phyloP scores from a whole-genome alignment of 1,284 basidiomycete genomes.

The Polyporus tsugae region DNA sequence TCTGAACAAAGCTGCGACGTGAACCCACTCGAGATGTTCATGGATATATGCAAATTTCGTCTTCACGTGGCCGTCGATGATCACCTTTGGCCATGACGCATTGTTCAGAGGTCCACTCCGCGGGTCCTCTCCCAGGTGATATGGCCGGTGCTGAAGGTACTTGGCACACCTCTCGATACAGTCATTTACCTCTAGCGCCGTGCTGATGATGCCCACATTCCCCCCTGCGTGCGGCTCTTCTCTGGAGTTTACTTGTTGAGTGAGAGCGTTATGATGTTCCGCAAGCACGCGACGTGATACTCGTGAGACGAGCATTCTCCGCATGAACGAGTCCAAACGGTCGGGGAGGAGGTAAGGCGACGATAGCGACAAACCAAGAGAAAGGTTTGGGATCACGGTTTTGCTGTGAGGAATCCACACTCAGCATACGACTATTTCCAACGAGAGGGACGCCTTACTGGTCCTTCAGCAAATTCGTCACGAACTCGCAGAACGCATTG shows the following conservation, averaged over 20 bases:
- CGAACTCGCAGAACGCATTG: constrained; percentile 78
- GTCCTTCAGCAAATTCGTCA: constrained; percentile 72
- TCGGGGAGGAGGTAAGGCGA: constrained; percentile 83
- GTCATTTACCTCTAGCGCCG: constrained; percentile 73
- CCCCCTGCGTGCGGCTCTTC: constrained; percentile 51
- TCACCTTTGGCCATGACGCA: constrained; percentile 67
- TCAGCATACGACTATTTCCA: neutral
- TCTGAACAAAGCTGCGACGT: constrained; percentile 4
- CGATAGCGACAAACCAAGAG: constrained; percentile 79
- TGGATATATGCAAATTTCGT: constrained; percentile 86
- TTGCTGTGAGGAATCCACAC: constrained; percentile 53
- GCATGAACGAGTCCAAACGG: constrained; percentile 88
- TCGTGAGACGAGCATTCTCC: constrained; percentile 89
- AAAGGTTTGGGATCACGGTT: constrained; percentile 79
- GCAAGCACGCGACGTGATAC: constrained; percentile 90
- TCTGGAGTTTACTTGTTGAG: constrained; percentile 56
- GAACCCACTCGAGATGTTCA: constrained; percentile 85
- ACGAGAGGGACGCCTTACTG: constrained; percentile 60
- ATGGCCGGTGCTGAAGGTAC: constrained; percentile 63
- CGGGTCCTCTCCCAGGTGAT: constrained; percentile 51
- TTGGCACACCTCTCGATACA: constrained; percentile 75
- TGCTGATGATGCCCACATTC: constrained; percentile 90
- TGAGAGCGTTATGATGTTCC: constrained; percentile 89
- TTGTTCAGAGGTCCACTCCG: constrained; percentile 39
- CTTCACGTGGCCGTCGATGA: constrained; percentile 78